These are phyloP conservation scores for Cochlearia excelsa DNA, from an alignment of 345 rosid genomes.

Conservation along the genomic window DNA sequence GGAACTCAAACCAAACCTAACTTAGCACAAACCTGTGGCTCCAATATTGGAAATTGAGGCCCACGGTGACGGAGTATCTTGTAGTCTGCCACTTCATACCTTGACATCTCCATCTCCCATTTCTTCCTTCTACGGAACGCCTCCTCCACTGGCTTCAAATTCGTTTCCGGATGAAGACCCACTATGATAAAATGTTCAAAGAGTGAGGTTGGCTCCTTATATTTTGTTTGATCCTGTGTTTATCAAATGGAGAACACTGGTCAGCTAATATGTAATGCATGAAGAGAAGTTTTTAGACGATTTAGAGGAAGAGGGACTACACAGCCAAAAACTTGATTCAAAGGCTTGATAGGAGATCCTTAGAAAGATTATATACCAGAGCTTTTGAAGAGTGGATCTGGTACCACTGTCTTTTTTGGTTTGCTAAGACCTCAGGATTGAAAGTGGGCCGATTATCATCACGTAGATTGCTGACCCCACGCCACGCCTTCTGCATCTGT, in stretches of 20 bases:
- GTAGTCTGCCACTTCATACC: slow-evolving; percentile 53
- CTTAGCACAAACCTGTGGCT: slow-evolving; percentile 72
- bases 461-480: slow-evolving; percentile 55
- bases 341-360: slow-evolving; percentile 17
- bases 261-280: slow-evolving; percentile 15
- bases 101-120: slow-evolving; percentile 68
- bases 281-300: neutral
- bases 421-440: slow-evolving; percentile 93
- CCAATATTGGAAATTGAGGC: slow-evolving; percentile 71
- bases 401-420: slow-evolving; percentile 97
- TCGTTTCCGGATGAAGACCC: slow-evolving; percentile 82
- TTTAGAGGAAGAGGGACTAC: slow-evolving; percentile 16
- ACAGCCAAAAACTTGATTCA: slow-evolving; percentile 15
- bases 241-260: slow-evolving; percentile 22
- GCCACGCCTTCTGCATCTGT: slow-evolving; percentile 90
- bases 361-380: slow-evolving; percentile 49
- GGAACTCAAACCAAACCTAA: slow-evolving; percentile 10
- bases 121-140: slow-evolving; percentile 77
- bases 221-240: slow-evolving; percentile 61
- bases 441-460: slow-evolving; percentile 54
- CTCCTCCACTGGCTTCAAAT: slow-evolving; percentile 75
- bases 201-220: slow-evolving; percentile 68
- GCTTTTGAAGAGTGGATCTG: slow-evolving; percentile 83
- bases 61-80: slow-evolving; percentile 51
- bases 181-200: slow-evolving; percentile 86